Base-by-base conservation (phyloP, 306 rosid species). In the Cucurbita argyrosperma region DNA sequence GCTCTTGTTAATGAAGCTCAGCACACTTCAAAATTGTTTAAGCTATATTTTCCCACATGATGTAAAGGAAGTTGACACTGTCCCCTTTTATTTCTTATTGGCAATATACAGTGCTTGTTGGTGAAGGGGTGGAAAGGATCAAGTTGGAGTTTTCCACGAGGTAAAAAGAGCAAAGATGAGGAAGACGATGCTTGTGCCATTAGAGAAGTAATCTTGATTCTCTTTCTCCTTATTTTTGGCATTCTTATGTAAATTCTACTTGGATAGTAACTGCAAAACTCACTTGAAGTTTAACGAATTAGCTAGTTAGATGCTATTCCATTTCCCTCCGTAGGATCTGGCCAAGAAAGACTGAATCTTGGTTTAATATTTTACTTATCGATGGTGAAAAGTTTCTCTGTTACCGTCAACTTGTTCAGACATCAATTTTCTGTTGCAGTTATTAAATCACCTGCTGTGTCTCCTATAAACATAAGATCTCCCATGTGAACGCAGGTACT, bases 81-180 rank as follows among this genome's bases (percentile, higher is more conserved):
- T 47, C 49, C 39, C 49, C 74, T 49, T 69, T 26, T 69, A 23
- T 58, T 26, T 69, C 7, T 26, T 46, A 35, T 63, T 51, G 56
- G 72, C 84, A 50, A 79, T 84, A 76, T 65, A 51, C 86, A 94
- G 97, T 94, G 99, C 85, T 46, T 94, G 74, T 87, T 94, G 74
- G 99, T 94, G 78, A 94, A 94, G 85, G 99, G 99, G 66, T 91
- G 99, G 97, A 94, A 94, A 85, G 99, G 99, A 64, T 82, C 99
- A 79, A 94, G 99, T 80, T 94, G 99, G 97, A 91, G 99, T 85
- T 94, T 94, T 78, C 99, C 97, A 30, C 99, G 99, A 56, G 97
- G 99, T 26, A 94, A 94, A 88, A 94, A 94, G 87, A 91, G 71
- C 82, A 94, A 94, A 87, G 97, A 94, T 56, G 99, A 94, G 83